Evolutionary conservation across 345 rosid species (phyloP).

Genomic region (Aegle marmelos): DNA sequence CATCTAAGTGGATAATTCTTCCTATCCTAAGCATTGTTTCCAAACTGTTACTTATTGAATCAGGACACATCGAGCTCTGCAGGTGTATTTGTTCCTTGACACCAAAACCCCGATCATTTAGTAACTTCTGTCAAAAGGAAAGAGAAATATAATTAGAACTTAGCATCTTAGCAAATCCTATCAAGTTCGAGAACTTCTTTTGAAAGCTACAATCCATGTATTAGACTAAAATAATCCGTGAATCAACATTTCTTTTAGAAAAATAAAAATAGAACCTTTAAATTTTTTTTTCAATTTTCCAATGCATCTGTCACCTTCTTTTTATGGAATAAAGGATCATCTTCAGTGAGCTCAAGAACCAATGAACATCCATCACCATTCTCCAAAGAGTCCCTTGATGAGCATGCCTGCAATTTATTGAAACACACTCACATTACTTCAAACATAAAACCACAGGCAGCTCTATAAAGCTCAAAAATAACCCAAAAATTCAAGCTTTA

Average conservation of each 20-base stretch:
- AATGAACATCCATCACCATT: constrained; percentile 31
- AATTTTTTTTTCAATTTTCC: background rate
- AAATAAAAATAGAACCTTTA: background rate
- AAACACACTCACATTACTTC: background rate
- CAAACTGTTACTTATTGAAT: constrained; percentile 33
- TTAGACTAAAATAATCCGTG: background rate
- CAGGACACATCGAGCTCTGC: constrained; percentile 27
- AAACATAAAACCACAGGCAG: background rate
- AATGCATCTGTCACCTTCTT: constrained; percentile 52
- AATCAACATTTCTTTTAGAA: background rate
- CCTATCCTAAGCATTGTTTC: constrained; percentile 53
- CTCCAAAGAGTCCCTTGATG: constrained; percentile 22
- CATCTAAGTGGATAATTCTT: constrained; percentile 65
- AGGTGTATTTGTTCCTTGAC: constrained; percentile 42
- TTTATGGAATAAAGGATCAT: constrained; percentile 52
- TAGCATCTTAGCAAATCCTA: background rate
- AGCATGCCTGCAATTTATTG: constrained; percentile 39
- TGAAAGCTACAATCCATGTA: background rate
- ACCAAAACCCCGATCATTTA: constrained; percentile 49
- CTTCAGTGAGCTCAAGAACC: constrained; percentile 47
- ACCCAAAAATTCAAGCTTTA: background rate
- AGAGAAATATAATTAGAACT: background rate
- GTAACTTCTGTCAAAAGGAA: constrained; percentile 44
- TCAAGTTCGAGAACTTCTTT: background rate
- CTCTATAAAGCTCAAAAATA: background rate